Evolutionary conservation across 164 flowering plant genomes (phyloP).

Genomic region (Dillenia suffruticosa): DNA sequence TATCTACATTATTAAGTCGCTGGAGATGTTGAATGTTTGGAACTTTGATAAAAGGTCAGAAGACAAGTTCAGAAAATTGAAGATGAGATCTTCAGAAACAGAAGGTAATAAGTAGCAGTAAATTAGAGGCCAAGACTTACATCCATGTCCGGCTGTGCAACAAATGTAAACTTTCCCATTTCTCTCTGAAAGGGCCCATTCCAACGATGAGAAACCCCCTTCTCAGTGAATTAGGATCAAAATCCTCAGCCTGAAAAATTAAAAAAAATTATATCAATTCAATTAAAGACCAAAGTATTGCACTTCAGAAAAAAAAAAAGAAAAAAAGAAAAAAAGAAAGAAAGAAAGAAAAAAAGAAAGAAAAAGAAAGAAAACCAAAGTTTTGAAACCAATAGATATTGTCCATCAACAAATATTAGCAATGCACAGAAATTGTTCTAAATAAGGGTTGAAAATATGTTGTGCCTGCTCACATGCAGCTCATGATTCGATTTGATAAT

Average conservation of each 20-base stretch:
- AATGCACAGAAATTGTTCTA: too few relatives aligned
- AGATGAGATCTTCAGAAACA: too few relatives aligned
- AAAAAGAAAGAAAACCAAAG: not conserved
- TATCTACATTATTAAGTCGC: too few relatives aligned
- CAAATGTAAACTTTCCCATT: slow-evolving; percentile 81
- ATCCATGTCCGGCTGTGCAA: slow-evolving; percentile 91
- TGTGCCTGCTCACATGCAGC: too few relatives aligned
- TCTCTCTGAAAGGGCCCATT: slow-evolving; percentile 87
- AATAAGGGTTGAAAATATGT: too few relatives aligned
- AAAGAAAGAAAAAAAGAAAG: not conserved
- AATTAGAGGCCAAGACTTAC: slow-evolving; percentile 36
- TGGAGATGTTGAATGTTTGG: too few relatives aligned
- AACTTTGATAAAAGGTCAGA: not conserved
- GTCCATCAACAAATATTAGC: too few relatives aligned
- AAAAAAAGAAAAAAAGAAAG: not conserved
- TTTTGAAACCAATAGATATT: too few relatives aligned
- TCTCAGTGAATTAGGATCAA: slow-evolving; percentile 87
- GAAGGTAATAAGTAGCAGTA: not conserved
- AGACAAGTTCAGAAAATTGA: not conserved
- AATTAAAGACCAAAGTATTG: not conserved
- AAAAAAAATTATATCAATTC: not conserved
- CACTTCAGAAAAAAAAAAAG: not conserved
- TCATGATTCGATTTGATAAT: too few relatives aligned
- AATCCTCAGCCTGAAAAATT: slow-evolving; percentile 68
- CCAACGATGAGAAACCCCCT: slow-evolving; percentile 66